A percentile compares a stretch with the other conserved stretches of the same genome.
Conservation (phyloP, 2,329 filamentous ascomycete species). For the Ophiostoma himal-ulmi region DNA sequence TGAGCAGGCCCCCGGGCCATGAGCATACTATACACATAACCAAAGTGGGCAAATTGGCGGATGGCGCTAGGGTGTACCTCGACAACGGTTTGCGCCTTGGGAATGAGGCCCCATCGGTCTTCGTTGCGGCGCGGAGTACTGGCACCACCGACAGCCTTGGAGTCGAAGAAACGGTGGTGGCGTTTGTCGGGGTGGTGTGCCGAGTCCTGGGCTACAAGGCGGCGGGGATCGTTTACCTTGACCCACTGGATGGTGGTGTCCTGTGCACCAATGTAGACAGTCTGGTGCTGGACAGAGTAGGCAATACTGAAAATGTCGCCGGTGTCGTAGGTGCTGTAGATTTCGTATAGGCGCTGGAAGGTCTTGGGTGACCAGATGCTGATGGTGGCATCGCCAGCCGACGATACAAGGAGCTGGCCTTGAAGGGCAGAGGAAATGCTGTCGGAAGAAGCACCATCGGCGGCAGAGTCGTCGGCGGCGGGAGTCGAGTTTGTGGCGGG, state of each 20-base stretch:
- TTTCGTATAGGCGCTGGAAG: conserved; percentile 73
- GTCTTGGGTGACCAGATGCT: conserved; percentile 84
- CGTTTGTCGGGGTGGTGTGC: conserved; percentile 67
- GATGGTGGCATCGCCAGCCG: conserved; percentile 85
- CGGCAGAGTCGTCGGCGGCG: not conserved
- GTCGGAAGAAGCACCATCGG: conserved; percentile 43
- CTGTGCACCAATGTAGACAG: conserved; percentile 85
- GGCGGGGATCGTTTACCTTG: conserved; percentile 58
- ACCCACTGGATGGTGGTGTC: conserved; percentile 97
- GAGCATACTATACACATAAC: conserved; percentile 95
- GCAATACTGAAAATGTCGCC: conserved; percentile 95
- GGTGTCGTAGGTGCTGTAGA: conserved; percentile 89
- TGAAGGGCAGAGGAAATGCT: conserved; percentile 43
- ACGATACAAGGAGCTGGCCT: conserved; percentile 69
- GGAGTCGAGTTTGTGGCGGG: conserved; percentile 45
- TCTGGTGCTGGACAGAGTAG: conserved; percentile 73
- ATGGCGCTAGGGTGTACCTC: conserved; percentile 79
- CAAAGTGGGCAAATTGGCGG: conserved; percentile 84
- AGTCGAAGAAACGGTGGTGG: conserved; percentile 90
- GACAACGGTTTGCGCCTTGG: conserved; percentile 52
- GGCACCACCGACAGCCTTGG: conserved; percentile 73
- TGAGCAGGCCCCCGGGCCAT: conserved; percentile 64
- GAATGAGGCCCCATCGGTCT: conserved; percentile 51
- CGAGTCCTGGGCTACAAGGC: conserved; percentile 55
- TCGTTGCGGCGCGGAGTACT: conserved; percentile 67